A percentile compares a stretch with the other conserved stretches of the same genome.
These are phyloP conservation scores for Nicotiana noctiflora DNA, from an alignment of 257 asterid species.

Conservation along the genomic window DNA sequence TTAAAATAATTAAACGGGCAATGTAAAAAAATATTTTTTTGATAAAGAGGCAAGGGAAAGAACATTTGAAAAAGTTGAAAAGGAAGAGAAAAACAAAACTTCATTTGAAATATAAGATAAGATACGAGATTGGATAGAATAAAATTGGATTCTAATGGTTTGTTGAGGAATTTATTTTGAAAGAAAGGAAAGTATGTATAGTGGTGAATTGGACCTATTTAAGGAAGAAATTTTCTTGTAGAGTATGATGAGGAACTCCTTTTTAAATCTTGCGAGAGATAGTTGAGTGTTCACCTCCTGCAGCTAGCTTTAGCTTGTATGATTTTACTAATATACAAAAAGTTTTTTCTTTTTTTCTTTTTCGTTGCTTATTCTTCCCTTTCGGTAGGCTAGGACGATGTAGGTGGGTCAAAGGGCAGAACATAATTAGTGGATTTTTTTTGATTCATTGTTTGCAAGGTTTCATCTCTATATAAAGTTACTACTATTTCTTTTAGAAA, in stretches of 20 bases:
- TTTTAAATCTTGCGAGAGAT: background rate
- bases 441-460: background rate
- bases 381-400: background rate
- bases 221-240: background rate
- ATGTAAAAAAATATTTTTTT: too few relatives aligned
- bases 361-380: background rate
- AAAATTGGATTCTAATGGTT: background rate
- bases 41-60: background rate
- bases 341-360: background rate
- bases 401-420: background rate
- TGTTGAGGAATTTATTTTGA: background rate
- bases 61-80: background rate
- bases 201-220: background rate
- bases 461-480: background rate
- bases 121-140: background rate
- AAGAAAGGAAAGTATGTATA: background rate
- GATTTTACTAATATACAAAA: background rate
- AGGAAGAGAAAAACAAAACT: background rate
- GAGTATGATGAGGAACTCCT: background rate
- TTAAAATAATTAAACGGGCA: too few relatives aligned
- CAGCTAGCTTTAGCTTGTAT: too few relatives aligned
- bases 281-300: too few relatives aligned
- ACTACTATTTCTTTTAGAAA: background rate
- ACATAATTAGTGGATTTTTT: background rate
- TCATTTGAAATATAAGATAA: background rate